phyloP scores from a whole-genome alignment of 1,284 basidiomycete species.

The Puccinia coronata region DNA sequence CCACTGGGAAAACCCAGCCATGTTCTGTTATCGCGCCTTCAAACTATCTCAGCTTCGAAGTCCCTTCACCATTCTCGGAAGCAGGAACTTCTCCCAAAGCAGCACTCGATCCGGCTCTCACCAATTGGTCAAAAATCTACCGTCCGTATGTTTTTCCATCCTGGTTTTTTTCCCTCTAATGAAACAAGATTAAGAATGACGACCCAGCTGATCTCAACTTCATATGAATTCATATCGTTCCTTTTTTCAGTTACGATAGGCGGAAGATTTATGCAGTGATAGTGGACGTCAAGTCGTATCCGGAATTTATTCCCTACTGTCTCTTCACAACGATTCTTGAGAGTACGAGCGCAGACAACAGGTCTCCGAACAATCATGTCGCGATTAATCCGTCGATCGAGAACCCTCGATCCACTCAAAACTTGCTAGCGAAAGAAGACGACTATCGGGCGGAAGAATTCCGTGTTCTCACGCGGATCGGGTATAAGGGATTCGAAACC shows the following conservation, averaged over 20 bases:
- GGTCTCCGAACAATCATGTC: not conserved
- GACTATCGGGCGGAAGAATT: not conserved
- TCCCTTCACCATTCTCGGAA: too few species aligned
- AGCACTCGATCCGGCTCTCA: not conserved
- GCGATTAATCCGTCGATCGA: not conserved
- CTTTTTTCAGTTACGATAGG: not conserved
- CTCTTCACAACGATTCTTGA: not conserved
- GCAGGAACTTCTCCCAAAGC: not conserved
- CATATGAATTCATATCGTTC: not conserved
- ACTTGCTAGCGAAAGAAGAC: not conserved
- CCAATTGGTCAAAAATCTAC: slow-evolving; percentile 3
- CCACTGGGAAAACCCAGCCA: too few species aligned
- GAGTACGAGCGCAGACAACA: not conserved
- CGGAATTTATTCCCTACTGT: slow-evolving; percentile 17
- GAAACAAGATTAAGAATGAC: too few species aligned
- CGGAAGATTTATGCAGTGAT: slow-evolving; percentile 24
- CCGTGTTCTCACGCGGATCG: not conserved
- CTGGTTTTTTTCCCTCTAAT: too few species aligned
- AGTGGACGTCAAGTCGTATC: slow-evolving; percentile 10
- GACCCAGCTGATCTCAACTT: not conserved
- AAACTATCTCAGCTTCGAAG: too few species aligned
- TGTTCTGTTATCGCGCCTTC: too few species aligned
- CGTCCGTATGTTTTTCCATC: slow-evolving; percentile 21
- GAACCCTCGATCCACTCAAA: not conserved
- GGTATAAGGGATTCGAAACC: slow-evolving; percentile 12